phyloP scores from a whole-genome alignment of 2,329 filamentous ascomycete genomes.

The Colletotrichum sp. region DNA sequence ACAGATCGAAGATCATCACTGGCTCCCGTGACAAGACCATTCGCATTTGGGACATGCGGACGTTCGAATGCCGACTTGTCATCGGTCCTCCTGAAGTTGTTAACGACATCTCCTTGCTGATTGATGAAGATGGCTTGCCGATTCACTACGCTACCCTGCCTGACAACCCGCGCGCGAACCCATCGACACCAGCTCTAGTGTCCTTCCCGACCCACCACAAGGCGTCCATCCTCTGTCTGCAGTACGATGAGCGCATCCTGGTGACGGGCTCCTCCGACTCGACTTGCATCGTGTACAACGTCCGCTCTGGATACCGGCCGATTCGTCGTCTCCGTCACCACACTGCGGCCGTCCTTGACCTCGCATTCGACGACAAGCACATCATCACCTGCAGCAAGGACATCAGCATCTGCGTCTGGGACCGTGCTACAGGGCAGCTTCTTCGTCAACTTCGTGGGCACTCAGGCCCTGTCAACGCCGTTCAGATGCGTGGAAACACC shows the following conservation, averaged over 20 bases:
- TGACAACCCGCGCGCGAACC: slow-evolving; percentile 49
- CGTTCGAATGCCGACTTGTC: slow-evolving; percentile 81
- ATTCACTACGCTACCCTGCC: slow-evolving; percentile 61
- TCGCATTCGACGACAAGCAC: slow-evolving; percentile 89
- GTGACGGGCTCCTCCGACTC: slow-evolving; percentile 95
- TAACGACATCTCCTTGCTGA: slow-evolving; percentile 54
- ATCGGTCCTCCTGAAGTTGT: slow-evolving; percentile 79
- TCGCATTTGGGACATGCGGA: slow-evolving; percentile 93
- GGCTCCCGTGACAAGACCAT: slow-evolving; percentile 96
- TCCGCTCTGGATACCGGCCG: slow-evolving; percentile 79
- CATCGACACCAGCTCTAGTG: slow-evolving; percentile 58
- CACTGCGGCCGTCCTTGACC: slow-evolving; percentile 87
- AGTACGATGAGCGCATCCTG: slow-evolving; percentile 91
- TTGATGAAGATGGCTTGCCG: slow-evolving; percentile 54
- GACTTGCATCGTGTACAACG: slow-evolving; percentile 89
- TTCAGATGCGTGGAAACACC: slow-evolving; percentile 91
- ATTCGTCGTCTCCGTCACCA: slow-evolving; percentile 81
- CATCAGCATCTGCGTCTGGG: slow-evolving; percentile 92
- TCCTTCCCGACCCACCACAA: slow-evolving; percentile 76
- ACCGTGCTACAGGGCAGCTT: slow-evolving; percentile 77
- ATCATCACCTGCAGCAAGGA: slow-evolving; percentile 99
- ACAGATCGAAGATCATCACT: slow-evolving; percentile 90
- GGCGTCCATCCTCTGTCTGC: slow-evolving; percentile 91
- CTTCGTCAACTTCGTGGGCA: slow-evolving; percentile 85
- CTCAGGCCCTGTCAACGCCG: slow-evolving; percentile 91